Evolutionary conservation across 495 filamentous ascomycete genomes (phyloP), one percentile per base, ranked within the genome.

Genomic region (Talaromyces adpressus): DNA sequence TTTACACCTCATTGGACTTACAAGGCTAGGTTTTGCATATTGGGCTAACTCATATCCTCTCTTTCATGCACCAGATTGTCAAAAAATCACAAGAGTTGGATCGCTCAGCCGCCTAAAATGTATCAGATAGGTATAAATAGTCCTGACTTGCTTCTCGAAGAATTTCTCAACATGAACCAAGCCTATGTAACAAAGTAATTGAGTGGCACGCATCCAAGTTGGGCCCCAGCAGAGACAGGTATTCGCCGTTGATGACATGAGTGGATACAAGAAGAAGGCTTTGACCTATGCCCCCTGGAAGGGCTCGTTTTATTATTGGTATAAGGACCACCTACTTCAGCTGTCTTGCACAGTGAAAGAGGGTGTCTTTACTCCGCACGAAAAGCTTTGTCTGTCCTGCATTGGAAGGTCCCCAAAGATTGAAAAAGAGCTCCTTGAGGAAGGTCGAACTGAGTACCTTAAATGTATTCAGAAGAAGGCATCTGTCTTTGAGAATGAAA

Each of bases 221-320:
- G 39, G 39, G 39, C 39, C 39, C 16, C 39, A 16, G 39, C 39
- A 45, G 39, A 45, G 39, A 45, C 39, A 16, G 39, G 39, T 45
- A 45, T 45, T 45, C 39, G 39, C 39, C 18, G 39, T 45, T 45
- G 39, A 45, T 45, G 39, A 45, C 39, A 18, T 16, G 39, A 45
- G 39, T 45, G 39, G 14, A 45, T 45, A 45, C 66, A 85, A 86
- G 68, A 82, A 84, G 72, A 88, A 86, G 67, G 75, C 72, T 0
- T 71, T 90, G 7, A 78, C 80, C 1, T 89, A 86, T 69, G 89
- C 87, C 2, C 87, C 87, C 0, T 78, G 82, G 1, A 81, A 85
- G 59, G 87, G 87, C 6, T 81, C 74, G 18, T 86, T 89, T 69
- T 85, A 81, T 71, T 89, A 89, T 72, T 84, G 84, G 80, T 89